Base-by-base conservation (phyloP, 2,329 filamentous ascomycete species). In the Huntiella savannae region DNA sequence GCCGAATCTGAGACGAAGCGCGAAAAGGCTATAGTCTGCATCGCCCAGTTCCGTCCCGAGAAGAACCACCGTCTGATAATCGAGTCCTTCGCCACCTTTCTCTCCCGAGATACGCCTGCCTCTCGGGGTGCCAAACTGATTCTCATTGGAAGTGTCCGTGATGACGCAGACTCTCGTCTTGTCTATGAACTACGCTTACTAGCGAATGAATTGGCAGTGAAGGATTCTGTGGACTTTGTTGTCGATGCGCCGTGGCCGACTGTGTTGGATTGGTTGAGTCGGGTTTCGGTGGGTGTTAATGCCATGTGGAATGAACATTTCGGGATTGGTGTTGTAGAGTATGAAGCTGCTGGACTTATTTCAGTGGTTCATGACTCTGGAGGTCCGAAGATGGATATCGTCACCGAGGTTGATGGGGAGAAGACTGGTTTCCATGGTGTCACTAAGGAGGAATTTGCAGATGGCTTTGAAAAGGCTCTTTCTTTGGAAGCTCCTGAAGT, bases 241-340 rank as follows among this genome's bases (percentile, higher is more conserved):
- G 78, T 86, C 47, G 87, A 98, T 59, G 87, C 85, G 0, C 77
- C 82, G 19, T 98, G 88, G 86, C 76, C 82, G 3, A 75, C 85
- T 54, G 83, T 98, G 45, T 68, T 95, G 7, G 71, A 81, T 32
- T 86, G 83, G 74, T 67, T 96, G 50, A 67, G 75, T 45, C 76
- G 68, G 51, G 78, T 82, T 3, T 88, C 77, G 13, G 74, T 98
- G 1, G 91, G 91, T 43, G 86, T 93, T 28, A 98, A 98, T 55
- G 85, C 82, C 56, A 98, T 98, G 91, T 98, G 91, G 88, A 96
- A 95, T 59, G 91, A 98, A 64, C 91, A 98, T 61, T 98, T 98
- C 59, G 91, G 91, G 16, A 98, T 98, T 49, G 91, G 91, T 1
- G 87, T 96, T 12, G 91, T 98, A 36, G 91, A 98, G 66, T 98